These are phyloP conservation scores for Penicillium sp. DNA, from an alignment of 2,329 filamentous ascomycete species.

Conservation along the genomic window DNA sequence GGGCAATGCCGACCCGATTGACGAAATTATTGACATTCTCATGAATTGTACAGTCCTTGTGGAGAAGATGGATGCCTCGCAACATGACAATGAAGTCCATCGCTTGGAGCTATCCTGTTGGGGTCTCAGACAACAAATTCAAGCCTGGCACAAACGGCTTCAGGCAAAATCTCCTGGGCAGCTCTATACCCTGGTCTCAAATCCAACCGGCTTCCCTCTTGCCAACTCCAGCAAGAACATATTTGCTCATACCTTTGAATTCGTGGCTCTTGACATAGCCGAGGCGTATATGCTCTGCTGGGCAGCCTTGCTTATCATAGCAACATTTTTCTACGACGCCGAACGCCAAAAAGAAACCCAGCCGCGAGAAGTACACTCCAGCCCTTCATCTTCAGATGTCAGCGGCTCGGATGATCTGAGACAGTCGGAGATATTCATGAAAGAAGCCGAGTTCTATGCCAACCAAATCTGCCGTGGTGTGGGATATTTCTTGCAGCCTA, in stretches of 20 bases:
- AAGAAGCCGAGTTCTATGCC: conserved; percentile 6
- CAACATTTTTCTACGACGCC: conserved; percentile 7
- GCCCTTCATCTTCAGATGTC: not conserved
- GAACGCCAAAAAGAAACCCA: conserved; percentile 3
- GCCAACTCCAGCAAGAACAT: not conserved
- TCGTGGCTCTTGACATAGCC: conserved; percentile 9
- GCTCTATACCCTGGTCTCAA: conserved; percentile 4
- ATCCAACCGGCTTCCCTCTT: not conserved
- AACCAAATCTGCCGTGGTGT: conserved; percentile 14
- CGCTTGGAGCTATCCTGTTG: conserved; percentile 4
- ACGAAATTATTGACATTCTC: conserved; percentile 14
- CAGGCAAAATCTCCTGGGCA: not conserved
- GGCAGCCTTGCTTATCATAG: conserved; percentile 11
- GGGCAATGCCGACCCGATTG: conserved; percentile 4
- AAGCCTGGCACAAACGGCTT: conserved; percentile 8
- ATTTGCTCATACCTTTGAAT: conserved; percentile 8
- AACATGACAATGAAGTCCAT: conserved; percentile 1
- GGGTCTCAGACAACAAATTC: conserved; percentile 1
- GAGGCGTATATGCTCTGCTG: conserved; percentile 14
- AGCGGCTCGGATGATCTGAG: not conserved
- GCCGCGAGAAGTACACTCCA: not conserved
- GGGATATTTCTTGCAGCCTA: conserved; percentile 14
- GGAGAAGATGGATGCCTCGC: conserved; percentile 3
- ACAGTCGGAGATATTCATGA: not conserved
- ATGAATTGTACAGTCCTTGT: conserved; percentile 11